Percentiles rank a stretch among this genome's conserved stretches.
Conservation (phyloP, 345 rosid species). For the Arabis hirsuta region DNA sequence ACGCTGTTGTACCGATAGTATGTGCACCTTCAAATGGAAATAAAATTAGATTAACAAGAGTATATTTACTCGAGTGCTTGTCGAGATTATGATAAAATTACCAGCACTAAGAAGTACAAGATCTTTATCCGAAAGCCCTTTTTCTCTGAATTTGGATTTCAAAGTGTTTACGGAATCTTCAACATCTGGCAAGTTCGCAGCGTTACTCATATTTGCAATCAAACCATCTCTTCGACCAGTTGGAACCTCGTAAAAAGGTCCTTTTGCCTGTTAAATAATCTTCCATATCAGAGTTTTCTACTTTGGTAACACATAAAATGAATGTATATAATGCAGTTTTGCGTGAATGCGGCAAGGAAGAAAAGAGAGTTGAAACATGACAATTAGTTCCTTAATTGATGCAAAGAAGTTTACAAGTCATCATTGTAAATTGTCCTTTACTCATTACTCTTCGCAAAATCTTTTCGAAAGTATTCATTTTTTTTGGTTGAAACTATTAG, state of each 20-base stretch:
- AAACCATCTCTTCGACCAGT: slow-evolving; percentile 75
- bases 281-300: not conserved
- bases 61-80: not conserved
- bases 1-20: slow-evolving; percentile 61
- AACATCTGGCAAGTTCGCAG: slow-evolving; percentile 48
- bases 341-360: not conserved
- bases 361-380: too few species aligned
- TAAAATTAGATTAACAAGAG: not conserved
- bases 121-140: slow-evolving; percentile 58
- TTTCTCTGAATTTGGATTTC: slow-evolving; percentile 49
- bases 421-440: not conserved
- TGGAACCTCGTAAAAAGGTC: slow-evolving; percentile 56
- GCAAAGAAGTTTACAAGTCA: not conserved
- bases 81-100: slow-evolving; percentile 21
- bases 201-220: slow-evolving; percentile 44
- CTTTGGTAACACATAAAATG: not conserved
- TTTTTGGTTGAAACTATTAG: not conserved
- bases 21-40: slow-evolving; percentile 52
- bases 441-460: not conserved
- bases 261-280: slow-evolving; percentile 45
- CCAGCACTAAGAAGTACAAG: slow-evolving; percentile 61
- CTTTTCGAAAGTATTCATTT: not conserved
- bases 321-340: not conserved
- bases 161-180: slow-evolving; percentile 46
- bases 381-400: not conserved